phyloP scores from a whole-genome alignment of 139 green algal species.

The Spirogloea muscicola region DNA sequence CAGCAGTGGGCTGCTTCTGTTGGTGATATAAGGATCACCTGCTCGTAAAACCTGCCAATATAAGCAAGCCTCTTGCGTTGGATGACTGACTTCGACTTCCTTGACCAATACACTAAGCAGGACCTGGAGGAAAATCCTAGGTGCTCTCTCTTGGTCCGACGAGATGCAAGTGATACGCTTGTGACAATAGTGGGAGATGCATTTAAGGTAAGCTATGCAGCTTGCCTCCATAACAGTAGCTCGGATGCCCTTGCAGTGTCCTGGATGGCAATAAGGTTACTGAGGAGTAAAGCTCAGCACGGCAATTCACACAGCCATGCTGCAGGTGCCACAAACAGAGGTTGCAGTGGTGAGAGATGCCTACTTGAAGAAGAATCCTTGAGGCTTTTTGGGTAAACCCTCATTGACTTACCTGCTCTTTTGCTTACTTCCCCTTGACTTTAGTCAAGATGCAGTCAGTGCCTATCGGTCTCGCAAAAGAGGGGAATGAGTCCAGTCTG shows the following conservation, averaged over 20 bases:
- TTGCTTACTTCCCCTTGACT: no score
- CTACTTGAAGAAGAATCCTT: constrained; percentile 39
- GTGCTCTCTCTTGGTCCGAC: constrained; percentile 24
- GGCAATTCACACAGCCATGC: background rate
- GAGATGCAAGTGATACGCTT: background rate
- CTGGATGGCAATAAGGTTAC: no score
- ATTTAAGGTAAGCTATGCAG: background rate
- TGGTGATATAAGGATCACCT: background rate
- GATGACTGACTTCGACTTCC: background rate
- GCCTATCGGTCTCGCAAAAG: no score
- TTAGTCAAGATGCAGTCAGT: no score
- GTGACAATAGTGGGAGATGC: constrained; percentile 25
- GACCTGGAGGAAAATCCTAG: constrained; percentile 21
- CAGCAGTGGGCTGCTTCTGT: no score
- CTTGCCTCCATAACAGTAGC: no score
- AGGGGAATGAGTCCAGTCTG: no score
- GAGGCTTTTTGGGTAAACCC: constrained; percentile 30
- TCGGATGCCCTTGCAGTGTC: no score
- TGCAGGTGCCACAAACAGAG: constrained; percentile 18
- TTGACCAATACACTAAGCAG: constrained; percentile 2
- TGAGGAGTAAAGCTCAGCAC: no score
- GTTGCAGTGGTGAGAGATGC: constrained; percentile 23
- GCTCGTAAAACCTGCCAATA: background rate
- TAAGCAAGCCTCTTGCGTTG: no score
- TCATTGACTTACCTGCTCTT: no score